Evolutionary conservation across 768 basidiomycete genomes (phyloP).

Genomic region (Tremella mesenterica): DNA sequence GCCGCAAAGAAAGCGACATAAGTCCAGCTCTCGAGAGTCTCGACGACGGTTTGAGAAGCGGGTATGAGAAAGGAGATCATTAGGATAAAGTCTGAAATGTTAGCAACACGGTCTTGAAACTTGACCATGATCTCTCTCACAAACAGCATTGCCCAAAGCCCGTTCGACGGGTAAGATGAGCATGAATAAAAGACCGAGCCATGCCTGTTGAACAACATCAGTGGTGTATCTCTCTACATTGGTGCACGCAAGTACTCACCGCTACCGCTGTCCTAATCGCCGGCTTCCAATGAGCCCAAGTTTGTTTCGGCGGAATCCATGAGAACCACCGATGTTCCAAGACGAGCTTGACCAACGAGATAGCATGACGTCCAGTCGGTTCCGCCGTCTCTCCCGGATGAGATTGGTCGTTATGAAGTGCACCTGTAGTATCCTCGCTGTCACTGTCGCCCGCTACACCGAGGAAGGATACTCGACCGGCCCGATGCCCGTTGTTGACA

Average conservation of each 20-base stretch:
- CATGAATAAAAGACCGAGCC: constrained; percentile 36
- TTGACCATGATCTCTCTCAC: constrained; percentile 14
- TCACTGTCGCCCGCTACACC: too few species aligned
- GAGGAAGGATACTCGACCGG: too few species aligned
- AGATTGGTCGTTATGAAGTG: too few species aligned
- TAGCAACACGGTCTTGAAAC: background rate
- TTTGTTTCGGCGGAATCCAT: constrained; percentile 2
- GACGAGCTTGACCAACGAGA: background rate
- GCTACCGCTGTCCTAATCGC: constrained; percentile 34
- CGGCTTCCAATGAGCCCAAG: constrained; percentile 27
- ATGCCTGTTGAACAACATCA: constrained; percentile 23
- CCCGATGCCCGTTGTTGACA: too few species aligned
- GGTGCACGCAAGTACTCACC: constrained; percentile 13
- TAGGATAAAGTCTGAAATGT: constrained; percentile 23
- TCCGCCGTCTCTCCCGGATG: too few species aligned
- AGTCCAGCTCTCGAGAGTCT: constrained; percentile 33
- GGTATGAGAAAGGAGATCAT: constrained; percentile 39
- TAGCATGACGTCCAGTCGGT: too few species aligned
- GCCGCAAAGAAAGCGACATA: constrained; percentile 38
- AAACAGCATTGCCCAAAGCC: constrained; percentile 36
- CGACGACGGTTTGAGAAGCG: constrained; percentile 32
- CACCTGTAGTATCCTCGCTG: too few species aligned
- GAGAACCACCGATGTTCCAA: constrained; percentile 20
- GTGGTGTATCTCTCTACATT: too few species aligned
- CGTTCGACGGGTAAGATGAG: constrained; percentile 26